Evolutionary conservation across 2,329 filamentous ascomycete species (phyloP), one percentile per base, ranked within the genome.

Genomic region (Golovinomyces cichoracearum): DNA sequence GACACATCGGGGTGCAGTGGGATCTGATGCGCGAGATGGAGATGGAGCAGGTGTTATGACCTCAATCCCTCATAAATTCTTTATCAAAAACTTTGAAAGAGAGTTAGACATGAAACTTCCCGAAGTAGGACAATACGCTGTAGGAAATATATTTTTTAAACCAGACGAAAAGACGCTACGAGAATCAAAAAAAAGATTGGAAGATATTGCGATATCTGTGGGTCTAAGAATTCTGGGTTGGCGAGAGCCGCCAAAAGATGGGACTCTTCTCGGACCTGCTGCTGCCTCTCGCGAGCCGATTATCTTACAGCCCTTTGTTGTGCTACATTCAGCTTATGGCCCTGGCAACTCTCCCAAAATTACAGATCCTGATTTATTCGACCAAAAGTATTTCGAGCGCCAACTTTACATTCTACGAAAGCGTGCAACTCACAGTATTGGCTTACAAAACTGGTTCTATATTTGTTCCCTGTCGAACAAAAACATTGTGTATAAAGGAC

Each of bases 31-130:
- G 61, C 81, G 90, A 71, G 90, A 98, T 63, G 90, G 90, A 63
- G 90, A 98, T 64, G 90, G 90, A 64, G 90, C 90, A 59, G 90
- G 90, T 74, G 88, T 95, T 62, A 98, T 98, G 90, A 95, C 88
- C 56, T 94, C 86, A 52, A 93, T 98, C 60, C 90, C 90, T 51
- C 88, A 95, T 71, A 85, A 80, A 66, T 95, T 98, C 71, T 95
- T 98, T 65, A 71, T 93, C 63, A 98, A 95, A 73, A 93, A 95
- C 65, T 95, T 95, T 65, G 85, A 83, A 65, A 80, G 80, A 58
- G 84, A 94, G 67, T 80, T 84, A 62, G 81, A 79, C 62, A 78
- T 90, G 62, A 80, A 84, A 65, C 72, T 98, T 54, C 90, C 90
- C 52, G 78, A 81, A 54, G 70, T 78, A 55, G 90, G 88, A 58